Evolutionary conservation across 768 basidiomycete species (phyloP), one percentile per base, ranked within the genome.

Genomic region (Podaxis sp.): DNA sequence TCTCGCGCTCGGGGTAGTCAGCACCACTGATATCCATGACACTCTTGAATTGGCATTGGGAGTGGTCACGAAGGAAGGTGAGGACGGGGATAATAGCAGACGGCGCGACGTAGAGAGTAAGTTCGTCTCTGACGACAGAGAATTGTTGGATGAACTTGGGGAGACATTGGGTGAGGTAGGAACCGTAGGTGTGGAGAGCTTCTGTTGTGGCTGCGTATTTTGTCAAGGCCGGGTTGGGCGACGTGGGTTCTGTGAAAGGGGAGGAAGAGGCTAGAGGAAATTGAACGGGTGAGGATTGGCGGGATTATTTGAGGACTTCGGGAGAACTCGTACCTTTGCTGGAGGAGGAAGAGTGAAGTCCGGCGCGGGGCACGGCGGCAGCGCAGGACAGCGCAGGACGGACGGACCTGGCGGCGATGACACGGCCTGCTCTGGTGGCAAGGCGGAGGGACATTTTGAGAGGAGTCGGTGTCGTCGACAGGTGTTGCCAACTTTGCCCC

Each of bases 61-160:
- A 84, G 76, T 99, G 96, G 79, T 99, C 96, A 66, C 95, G 89
- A 57, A 99, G 82, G 81, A 98, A 99, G 26, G 88, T 90, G 67
- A 97, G 81, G 55, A 94, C 88, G 19, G 94, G 95, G 49, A 93
- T 74, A 72, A 97, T 79, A 61, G 84, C 93, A 39, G 87, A 82
- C 17, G 96, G 96, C 0, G 88, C 82, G 74, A 89, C 81, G 79
- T 98, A 96, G 58, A 99, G 83, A 26, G 91, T 89, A 64, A 99
- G 82, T 75, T 99, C 97, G 75, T 98, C 97, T 82, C 94, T 94
- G 75, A 94, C 86, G 52, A 99, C 92, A 11, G 94, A 94, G 82
- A 96, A 98, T 76, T 99, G 97, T 76, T 99, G 96, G 72, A 99
- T 87, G 80, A 88, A 97, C 80, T 97, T 99, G 58, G 96, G 96